Evolutionary conservation across 805 yeast genomes (phyloP), one percentile per base, ranked within the genome.

Genomic region (Kazachstania martiniae): DNA sequence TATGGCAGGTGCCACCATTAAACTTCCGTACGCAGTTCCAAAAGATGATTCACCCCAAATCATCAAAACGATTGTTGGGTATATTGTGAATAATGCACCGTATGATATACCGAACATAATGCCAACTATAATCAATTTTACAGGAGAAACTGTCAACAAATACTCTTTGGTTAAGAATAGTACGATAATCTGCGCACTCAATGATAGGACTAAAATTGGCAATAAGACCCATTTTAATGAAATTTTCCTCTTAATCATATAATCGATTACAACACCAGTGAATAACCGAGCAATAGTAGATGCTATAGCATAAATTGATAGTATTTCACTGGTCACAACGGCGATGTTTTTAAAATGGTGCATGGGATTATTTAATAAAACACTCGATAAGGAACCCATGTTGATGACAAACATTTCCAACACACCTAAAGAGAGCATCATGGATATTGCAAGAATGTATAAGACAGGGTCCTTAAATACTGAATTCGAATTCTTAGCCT

Each of bases 11-110:
- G 93, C 91, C 22, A 82, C 66, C 70, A 85, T 78, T 52, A 85
- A 82, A 17, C 80, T 63, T 3, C 96, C 96, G 84, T 95, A 89
- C 2, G 89, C 81, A 2, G 94, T 81, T 0, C 96, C 97, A 56
- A 89, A 74, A 21, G 82, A 69, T 27, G 81, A 86, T 15, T 81
- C 68, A 0, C 96, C 96, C 86, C 95, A 91, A 3, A 82, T 72
- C 4, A 77, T 65, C 1, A 94, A 78, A 12, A 86, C 73, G 10
- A 86, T 66, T 0, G 94, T 80, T 3, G 98, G 97, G 44, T 75
- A 82, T 5, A 84, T 58, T 0, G 97, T 86, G 61, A 84, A 89
- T 4, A 83, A 51, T 0, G 87, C 83, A 21, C 97, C 95, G 49
- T 89, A 84, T 5, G 73, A 62, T 17, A 72, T 49, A 0, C 97